Percentiles rank a stretch among this genome's conserved stretches.
Conservation (phyloP, 192 early-diverging fungal species). For the Podila horticola region DNA sequence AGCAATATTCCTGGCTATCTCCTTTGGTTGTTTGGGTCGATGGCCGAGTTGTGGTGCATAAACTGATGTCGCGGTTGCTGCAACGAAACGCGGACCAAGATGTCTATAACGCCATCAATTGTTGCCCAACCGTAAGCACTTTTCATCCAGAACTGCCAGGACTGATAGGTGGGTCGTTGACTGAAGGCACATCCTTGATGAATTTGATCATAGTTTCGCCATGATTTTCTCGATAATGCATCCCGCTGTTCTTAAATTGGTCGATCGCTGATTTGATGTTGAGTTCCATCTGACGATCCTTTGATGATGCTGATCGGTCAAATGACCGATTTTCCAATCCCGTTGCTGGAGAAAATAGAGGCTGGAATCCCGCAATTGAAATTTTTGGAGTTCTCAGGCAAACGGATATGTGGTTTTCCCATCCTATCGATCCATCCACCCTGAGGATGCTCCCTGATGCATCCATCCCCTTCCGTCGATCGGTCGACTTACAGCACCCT, state of each 20-base stretch:
- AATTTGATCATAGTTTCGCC: constrained; percentile 6
- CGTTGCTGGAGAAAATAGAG: too few relatives aligned
- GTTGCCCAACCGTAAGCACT: not conserved
- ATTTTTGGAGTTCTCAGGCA: too few relatives aligned
- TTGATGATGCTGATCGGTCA: too few relatives aligned
- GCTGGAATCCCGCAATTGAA: too few relatives aligned
- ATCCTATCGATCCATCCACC: constrained; percentile 13
- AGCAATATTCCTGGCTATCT: too few relatives aligned
- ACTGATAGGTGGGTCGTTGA: not conserved
- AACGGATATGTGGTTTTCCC: not conserved
- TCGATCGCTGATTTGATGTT: too few relatives aligned
- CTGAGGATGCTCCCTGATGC: not conserved
- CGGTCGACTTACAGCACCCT: constrained; percentile 77
- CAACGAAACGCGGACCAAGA: too few relatives aligned
- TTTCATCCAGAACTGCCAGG: not conserved
- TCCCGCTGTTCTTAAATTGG: not conserved
- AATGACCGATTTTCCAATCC: too few relatives aligned
- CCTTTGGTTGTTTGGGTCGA: too few relatives aligned
- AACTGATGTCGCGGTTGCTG: too few relatives aligned
- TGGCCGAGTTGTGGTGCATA: too few relatives aligned
- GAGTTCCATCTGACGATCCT: too few relatives aligned
- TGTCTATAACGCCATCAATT: not conserved
- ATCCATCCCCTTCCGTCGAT: constrained; percentile 45
- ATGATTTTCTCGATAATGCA: not conserved
- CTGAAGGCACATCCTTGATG: not conserved